These are phyloP conservation scores for Eucalyptus erythrocorys DNA, from an alignment of 345 rosid genomes.

Conservation along the genomic window DNA sequence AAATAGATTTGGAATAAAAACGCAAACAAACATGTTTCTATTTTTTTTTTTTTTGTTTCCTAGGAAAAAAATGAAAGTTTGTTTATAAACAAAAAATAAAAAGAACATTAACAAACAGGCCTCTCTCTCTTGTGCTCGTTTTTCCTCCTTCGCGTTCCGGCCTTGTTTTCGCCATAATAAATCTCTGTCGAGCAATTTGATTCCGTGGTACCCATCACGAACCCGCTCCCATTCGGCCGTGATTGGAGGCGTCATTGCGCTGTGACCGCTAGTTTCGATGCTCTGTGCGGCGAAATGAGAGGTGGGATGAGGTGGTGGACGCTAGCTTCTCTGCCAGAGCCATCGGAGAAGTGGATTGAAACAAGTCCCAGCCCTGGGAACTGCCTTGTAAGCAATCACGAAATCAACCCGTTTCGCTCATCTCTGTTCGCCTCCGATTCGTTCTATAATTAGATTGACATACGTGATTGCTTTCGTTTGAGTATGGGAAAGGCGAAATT, in stretches of 20 bases:
- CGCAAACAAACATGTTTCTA: no score
- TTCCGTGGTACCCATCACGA: not conserved
- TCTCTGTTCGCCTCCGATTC: not conserved
- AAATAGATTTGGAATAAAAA: no score
- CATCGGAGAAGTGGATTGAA: conserved; percentile 86
- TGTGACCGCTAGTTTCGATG: not conserved
- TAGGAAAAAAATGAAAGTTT: no score
- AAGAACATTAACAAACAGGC: no score
- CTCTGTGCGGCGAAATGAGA: no score
- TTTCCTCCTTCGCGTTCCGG: not conserved
- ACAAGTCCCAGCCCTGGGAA: conserved; percentile 98
- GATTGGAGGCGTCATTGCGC: not conserved
- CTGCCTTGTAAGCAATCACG: conserved; percentile 48
- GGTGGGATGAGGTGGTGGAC: conserved; percentile 32
- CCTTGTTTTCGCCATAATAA: not conserved
- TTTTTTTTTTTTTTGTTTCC: no score
- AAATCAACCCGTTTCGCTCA: not conserved
- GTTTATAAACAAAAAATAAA: no score
- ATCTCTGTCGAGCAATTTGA: not conserved
- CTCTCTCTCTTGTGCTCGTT: not conserved
- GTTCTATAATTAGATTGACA: not conserved
- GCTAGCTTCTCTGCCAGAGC: conserved; percentile 48
- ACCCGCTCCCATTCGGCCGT: not conserved
- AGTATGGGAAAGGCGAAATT: conserved; percentile 69
- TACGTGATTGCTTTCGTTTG: not conserved